Evolutionary conservation across 176 grass and related monocot genomes (phyloP).

Genomic region (Hsuehochloa calcarea): DNA sequence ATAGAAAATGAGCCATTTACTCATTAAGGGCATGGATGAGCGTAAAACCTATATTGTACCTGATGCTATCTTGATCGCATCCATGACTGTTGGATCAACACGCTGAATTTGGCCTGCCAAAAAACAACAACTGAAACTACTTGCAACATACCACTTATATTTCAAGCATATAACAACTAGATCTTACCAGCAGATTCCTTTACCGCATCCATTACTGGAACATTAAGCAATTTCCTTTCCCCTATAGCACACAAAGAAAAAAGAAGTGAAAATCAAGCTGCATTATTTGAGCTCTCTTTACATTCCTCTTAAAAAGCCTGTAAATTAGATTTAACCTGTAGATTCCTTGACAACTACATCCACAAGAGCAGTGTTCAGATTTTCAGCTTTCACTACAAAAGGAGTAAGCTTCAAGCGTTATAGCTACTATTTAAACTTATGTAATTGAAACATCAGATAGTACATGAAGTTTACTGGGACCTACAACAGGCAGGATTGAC

Average conservation of each 20-base stretch:
- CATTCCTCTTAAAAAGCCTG: neutral
- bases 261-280: neutral
- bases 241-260: neutral
- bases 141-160: neutral
- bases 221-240: neutral
- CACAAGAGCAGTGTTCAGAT: constrained; percentile 17
- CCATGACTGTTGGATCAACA: neutral
- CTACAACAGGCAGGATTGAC: neutral
- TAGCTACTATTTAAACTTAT: neutral
- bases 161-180: neutral
- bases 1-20: constrained; percentile 7
- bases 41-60: constrained; percentile 17
- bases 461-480: constrained; percentile 4
- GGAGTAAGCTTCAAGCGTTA: neutral
- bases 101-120: constrained; percentile 23
- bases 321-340: constrained; percentile 18
- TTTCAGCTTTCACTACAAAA: constrained; percentile 25
- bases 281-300: neutral
- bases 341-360: constrained; percentile 26
- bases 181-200: constrained; percentile 29
- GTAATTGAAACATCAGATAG: constrained; percentile 5
- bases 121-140: constrained; percentile 14
- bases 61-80: constrained; percentile 32
- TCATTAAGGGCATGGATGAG: neutral
- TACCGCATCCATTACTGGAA: constrained; percentile 8